phyloP scores from a whole-genome alignment of 352 stramenopile genomes.

The Pythium apleroticum region DNA sequence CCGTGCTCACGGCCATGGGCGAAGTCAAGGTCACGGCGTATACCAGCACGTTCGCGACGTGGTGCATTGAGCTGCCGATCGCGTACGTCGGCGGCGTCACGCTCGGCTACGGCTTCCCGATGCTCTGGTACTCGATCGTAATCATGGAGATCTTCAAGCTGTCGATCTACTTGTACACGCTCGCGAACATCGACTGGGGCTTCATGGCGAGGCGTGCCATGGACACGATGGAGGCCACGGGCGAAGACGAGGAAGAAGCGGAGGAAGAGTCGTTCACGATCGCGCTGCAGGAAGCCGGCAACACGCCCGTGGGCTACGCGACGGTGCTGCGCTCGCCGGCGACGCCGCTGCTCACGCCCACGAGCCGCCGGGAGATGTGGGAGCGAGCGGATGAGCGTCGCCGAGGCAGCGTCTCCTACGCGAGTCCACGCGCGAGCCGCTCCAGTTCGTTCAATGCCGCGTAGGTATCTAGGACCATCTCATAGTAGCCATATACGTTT shows the following conservation, averaged over 20 bases:
- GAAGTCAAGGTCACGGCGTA: slow-evolving; percentile 49
- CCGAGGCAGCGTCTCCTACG: slow-evolving; percentile 20
- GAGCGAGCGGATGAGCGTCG: slow-evolving; percentile 52
- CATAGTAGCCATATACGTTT: not conserved
- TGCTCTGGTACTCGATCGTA: slow-evolving; percentile 49
- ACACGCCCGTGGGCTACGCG: slow-evolving; percentile 47
- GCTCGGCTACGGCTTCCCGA: slow-evolving; percentile 43
- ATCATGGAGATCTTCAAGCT: slow-evolving; percentile 50
- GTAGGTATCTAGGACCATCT: slow-evolving; percentile 10
- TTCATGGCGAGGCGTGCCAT: slow-evolving; percentile 41
- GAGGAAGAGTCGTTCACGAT: slow-evolving; percentile 33
- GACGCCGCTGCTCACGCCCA: slow-evolving; percentile 58
- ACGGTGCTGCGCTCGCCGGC: slow-evolving; percentile 50
- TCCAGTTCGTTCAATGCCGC: slow-evolving; percentile 34
- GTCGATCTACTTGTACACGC: slow-evolving; percentile 33
- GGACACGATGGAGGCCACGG: slow-evolving; percentile 42
- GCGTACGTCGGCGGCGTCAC: slow-evolving; percentile 45
- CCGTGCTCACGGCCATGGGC: slow-evolving; percentile 53
- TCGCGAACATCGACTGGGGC: slow-evolving; percentile 45
- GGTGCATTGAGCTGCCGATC: slow-evolving; percentile 50
- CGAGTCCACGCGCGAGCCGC: slow-evolving; percentile 26
- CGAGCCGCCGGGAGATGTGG: slow-evolving; percentile 50
- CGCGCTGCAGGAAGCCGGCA: slow-evolving; percentile 44
- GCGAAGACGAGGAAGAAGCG: slow-evolving; percentile 34
- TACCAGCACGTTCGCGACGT: slow-evolving; percentile 44